Evolutionary conservation across 129 eudicot genomes (phyloP).

Genomic region (Helianthus tuberosus): DNA sequence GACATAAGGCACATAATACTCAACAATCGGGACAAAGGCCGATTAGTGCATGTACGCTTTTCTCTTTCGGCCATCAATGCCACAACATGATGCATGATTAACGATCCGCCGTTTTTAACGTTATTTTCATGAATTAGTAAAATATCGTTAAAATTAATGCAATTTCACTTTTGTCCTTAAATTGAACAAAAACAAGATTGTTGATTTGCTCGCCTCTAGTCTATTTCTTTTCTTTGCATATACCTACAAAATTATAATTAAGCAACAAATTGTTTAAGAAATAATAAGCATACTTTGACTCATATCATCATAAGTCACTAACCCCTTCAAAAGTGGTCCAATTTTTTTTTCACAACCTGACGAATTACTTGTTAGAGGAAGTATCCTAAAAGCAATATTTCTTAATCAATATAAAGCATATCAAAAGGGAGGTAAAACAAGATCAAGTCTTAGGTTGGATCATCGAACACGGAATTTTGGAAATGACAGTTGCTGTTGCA

Average conservation of each 20-base stretch:
- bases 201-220: not conserved
- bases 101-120: no score
- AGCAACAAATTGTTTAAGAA: not conserved
- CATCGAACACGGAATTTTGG: no score
- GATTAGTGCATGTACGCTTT: no score
- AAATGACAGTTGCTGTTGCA: no score
- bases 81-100: no score
- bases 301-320: not conserved
- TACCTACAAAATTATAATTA: not conserved
- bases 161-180: not conserved
- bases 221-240: not conserved
- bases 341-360: constrained; percentile 14
- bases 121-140: no score
- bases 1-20: no score
- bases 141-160: no score
- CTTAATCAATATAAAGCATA: not conserved
- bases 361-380: not conserved
- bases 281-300: not conserved
- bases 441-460: no score
- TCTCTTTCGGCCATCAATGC: no score
- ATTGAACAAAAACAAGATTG: constrained; percentile 8
- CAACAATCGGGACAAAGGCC: no score
- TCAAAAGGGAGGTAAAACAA: no score
- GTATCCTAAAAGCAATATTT: constrained; percentile 9
- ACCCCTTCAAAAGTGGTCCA: not conserved